Percentiles rank a stretch among this genome's conserved stretches.
phyloP scores from a whole-genome alignment of 1,284 basidiomycete genomes.

The Meripilus lineatus region DNA sequence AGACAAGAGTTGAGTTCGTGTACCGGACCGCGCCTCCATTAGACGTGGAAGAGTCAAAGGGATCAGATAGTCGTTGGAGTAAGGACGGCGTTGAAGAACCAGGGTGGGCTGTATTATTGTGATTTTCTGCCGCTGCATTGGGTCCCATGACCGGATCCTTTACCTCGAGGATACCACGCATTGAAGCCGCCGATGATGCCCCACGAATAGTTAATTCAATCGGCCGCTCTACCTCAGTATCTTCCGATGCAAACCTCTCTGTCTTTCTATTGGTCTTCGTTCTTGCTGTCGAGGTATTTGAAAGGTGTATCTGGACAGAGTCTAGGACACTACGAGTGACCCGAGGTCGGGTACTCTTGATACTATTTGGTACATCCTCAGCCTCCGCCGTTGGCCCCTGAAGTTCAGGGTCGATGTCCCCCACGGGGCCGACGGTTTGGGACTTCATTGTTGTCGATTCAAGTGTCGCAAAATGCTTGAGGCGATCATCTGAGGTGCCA shows the following conservation, averaged over 20 bases:
- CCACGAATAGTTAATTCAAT: background rate
- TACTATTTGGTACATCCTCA: no score
- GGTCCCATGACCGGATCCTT: background rate
- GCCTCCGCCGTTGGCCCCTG: no score
- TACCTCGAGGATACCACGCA: background rate
- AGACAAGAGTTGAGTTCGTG: background rate
- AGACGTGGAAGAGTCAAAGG: background rate
- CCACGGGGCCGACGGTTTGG: no score
- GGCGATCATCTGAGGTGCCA: no score
- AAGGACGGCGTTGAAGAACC: background rate
- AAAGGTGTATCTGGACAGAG: slow-evolving; percentile 47
- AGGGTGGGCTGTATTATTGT: background rate
- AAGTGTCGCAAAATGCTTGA: no score
- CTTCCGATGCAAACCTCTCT: background rate
- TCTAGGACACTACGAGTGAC: slow-evolving; percentile 31
- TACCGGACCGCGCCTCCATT: background rate
- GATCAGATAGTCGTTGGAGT: slow-evolving; percentile 5
- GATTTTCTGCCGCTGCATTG: background rate
- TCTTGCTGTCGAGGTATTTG: slow-evolving; percentile 8
- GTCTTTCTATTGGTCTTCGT: background rate
- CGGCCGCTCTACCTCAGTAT: background rate
- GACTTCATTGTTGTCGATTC: no score
- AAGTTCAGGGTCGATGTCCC: no score
- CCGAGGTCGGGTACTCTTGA: background rate
- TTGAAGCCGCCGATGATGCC: background rate